These are phyloP conservation scores for Pterocarpus macrocarpus DNA, from an alignment of 306 rosid genomes.

Conservation along the genomic window DNA sequence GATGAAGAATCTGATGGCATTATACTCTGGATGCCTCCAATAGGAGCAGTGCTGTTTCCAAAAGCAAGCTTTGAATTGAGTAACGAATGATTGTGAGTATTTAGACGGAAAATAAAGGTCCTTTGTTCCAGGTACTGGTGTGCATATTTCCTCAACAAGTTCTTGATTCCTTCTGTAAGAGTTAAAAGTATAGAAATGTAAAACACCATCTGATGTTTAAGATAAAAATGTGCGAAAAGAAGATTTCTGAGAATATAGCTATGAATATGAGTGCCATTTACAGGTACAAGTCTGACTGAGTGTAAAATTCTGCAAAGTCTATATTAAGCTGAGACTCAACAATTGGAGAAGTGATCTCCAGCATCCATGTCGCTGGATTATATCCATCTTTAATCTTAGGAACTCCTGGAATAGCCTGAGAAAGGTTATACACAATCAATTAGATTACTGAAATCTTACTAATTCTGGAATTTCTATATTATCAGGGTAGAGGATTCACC, in stretches of 20 bases:
- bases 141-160: conserved; percentile 57
- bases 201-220: no score
- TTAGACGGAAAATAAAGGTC: conserved; percentile 54
- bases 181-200: not conserved
- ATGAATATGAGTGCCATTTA: conserved; percentile 24
- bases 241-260: not conserved
- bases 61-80: conserved; percentile 60
- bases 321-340: conserved; percentile 52
- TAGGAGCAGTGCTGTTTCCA: conserved; percentile 62
- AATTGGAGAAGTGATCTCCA: conserved; percentile 58
- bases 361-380: conserved; percentile 66
- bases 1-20: conserved; percentile 50
- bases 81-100: conserved; percentile 56
- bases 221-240: conserved; percentile 32
- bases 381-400: conserved; percentile 57
- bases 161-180: conserved; percentile 57
- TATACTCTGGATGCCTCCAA: conserved; percentile 66
- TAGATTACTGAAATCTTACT: not conserved
- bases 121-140: conserved; percentile 54
- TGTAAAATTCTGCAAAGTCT: conserved; percentile 62
- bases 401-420: conserved; percentile 60
- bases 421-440: conserved; percentile 18
- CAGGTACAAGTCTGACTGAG: conserved; percentile 59
- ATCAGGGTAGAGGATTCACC: conserved; percentile 42
- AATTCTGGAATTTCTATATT: conserved; percentile 31